Evolutionary conservation across 2,329 filamentous ascomycete species (phyloP).

Genomic region (Ascochyta koolunga): DNA sequence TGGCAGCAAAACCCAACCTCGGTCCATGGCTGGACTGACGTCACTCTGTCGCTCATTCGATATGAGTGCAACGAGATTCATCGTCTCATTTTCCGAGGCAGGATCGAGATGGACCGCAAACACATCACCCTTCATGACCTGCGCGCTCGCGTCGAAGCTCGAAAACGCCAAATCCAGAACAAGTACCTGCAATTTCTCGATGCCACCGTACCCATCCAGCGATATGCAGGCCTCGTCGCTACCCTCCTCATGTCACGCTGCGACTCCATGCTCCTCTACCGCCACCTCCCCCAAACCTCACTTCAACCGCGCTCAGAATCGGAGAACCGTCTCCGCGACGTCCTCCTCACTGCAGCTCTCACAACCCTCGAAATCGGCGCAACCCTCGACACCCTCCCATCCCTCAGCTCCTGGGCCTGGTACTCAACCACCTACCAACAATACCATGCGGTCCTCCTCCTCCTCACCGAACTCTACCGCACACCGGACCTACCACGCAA

Average conservation of each 20-base stretch:
- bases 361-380: constrained; percentile 49
- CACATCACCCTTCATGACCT: constrained; percentile 46
- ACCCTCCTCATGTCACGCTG: constrained; percentile 48
- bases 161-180: constrained; percentile 42
- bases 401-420: constrained; percentile 44
- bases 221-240: constrained; percentile 47
- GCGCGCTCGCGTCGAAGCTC: constrained; percentile 42
- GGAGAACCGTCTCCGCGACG: constrained; percentile 45
- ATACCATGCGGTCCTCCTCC: constrained; percentile 46
- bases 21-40: constrained; percentile 43
- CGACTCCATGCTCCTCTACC: constrained; percentile 49
- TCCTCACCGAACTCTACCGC: constrained; percentile 47
- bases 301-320: constrained; percentile 43
- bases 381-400: constrained; percentile 47
- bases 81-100: constrained; percentile 45
- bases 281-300: constrained; percentile 45
- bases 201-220: constrained; percentile 41
- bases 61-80: constrained; percentile 49
- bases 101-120: constrained; percentile 48
- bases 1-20: constrained; percentile 45
- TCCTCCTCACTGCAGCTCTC: constrained; percentile 45
- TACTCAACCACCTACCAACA: constrained; percentile 49
- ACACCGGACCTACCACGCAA: constrained; percentile 43
- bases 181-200: constrained; percentile 46
- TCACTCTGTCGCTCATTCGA: constrained; percentile 43